Evolutionary conservation across 2,329 filamentous ascomycete genomes (phyloP), one percentile per base, ranked within the genome.

Genomic region (Epichloe sibirici): DNA sequence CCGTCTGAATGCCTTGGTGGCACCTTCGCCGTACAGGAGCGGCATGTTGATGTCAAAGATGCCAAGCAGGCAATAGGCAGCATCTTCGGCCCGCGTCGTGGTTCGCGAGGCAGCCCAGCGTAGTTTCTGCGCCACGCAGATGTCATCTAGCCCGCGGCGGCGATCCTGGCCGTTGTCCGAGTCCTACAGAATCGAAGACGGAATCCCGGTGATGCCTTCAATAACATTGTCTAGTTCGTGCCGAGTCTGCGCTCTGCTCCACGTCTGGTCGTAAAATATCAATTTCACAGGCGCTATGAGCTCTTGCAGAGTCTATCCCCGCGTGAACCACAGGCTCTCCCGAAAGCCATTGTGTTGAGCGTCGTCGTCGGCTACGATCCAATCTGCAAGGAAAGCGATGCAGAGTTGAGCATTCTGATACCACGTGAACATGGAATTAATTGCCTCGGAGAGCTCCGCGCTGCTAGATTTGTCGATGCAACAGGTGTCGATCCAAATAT

Each of bases 41-140:
- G 65, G 61, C 61, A 68, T 68, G 42, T 65, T 62, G 42, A 68
- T 65, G 48, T 63, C 57, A 46, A 68, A 66, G 8, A 67, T 56
- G 5, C 64, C 66, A 4, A 67, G 51, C 4, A 67, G 57, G 45
- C 61, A 68, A 45, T 67, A 68, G 3, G 65, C 62, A 13, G 59
- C 52, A 47, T 67, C 65, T 46, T 68, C 65, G 6, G 56, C 52
- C 0, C 63, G 56, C 8, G 64, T 64, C 0, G 65, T 65, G 35
- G 55, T 49, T n/a, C 65, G 59, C 1, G 47, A 54, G 0, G 63
- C 56, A 12, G 65, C 65, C 65, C 65, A 67, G 37, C 51, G 57
- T 62, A 64, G 64, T 35, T 57, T 63, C 50, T 64, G 58, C 6
- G 61, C 62, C 6, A 63, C 53, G 1, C 60, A 64, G 23, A 57